phyloP scores from a whole-genome alignment of 2,329 filamentous ascomycete species.

The Metarhizium album region DNA sequence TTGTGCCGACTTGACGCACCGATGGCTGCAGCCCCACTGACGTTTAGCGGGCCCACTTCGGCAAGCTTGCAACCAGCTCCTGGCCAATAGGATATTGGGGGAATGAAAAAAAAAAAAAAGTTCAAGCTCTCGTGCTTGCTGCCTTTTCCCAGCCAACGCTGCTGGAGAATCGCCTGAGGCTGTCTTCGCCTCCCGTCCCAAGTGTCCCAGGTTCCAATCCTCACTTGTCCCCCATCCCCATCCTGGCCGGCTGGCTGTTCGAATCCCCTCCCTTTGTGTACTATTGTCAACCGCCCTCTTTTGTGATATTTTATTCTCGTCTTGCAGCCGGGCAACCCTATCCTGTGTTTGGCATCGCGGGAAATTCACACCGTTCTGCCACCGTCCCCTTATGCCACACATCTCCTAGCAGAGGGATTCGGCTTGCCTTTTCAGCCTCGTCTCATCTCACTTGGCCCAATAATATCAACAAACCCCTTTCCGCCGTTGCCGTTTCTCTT shows the following conservation, averaged over 20 bases:
- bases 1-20: constrained; percentile 5
- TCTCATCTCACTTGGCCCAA: background rate
- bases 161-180: constrained; percentile 15
- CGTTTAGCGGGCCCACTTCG: constrained; percentile 23
- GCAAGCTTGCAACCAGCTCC: constrained; percentile 22
- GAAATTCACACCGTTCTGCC: background rate
- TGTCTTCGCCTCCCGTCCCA: constrained; percentile 9
- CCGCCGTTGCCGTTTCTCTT: background rate
- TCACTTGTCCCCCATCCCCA: constrained; percentile 7
- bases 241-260: background rate
- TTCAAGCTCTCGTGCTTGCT: constrained; percentile 25
- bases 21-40: constrained; percentile 17
- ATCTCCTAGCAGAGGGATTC: background rate
- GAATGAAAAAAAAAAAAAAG: constrained; percentile 24
- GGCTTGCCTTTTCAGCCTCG: constrained; percentile 7
- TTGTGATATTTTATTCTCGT: background rate
- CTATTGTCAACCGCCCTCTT: background rate
- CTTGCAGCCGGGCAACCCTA: background rate
- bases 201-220: constrained; percentile 8
- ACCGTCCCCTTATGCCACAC: constrained; percentile 6
- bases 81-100: constrained; percentile 22
- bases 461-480: background rate
- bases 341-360: background rate
- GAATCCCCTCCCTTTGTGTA: constrained; percentile 4
- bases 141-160: constrained; percentile 15